Evolutionary conservation across 2,329 filamentous ascomycete genomes (phyloP), one percentile per base, ranked within the genome.

Genomic region (Clarireedia monteithiana): DNA sequence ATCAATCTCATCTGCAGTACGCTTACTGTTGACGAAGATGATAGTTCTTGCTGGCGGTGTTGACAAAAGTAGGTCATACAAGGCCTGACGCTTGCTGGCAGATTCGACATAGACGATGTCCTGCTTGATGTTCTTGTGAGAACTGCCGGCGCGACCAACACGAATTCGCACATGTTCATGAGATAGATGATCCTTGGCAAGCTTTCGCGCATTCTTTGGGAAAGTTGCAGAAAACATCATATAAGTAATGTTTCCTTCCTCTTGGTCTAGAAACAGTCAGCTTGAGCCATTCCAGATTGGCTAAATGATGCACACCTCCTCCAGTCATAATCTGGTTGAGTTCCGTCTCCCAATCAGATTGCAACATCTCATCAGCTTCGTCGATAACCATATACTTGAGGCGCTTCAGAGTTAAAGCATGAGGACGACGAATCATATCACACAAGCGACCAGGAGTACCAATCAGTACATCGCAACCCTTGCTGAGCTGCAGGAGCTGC

Each of bases 161-260:
- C 85, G 86, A 70, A 99, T 84, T 23, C 88, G 88, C 50, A 95
- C 78, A 65, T 90, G 84, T 44, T 89, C 83, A 10, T 82, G 76
- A 0, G 85, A 77, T 56, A 99, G 81, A 66, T 91, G 88, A 27
- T 87, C 78, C 57, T 82, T 84, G 10, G 91, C 92, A 14, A 97
- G 74, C 24, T 86, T 78, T 30, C 91, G 89, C 60, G 89, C 83
- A 0, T 75, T 75, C 73, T 88, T 91, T 42, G 91, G 89, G 71
- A 99, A 97, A 0, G 94, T 97, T 0, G 94, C 94, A 0, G 91
- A 96, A 70, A 97, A 97, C 75, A 99, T 86, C 72, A 95, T 78
- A 70, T 84, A 85, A 55, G 78, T 81, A 64, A 85, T 73, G 59
- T 81, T 80, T 2, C 79, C 90, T 56, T 88, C 83, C 59, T 96